phyloP scores from a whole-genome alignment of 495 filamentous ascomycete species.

The Penicillium argentinense region DNA sequence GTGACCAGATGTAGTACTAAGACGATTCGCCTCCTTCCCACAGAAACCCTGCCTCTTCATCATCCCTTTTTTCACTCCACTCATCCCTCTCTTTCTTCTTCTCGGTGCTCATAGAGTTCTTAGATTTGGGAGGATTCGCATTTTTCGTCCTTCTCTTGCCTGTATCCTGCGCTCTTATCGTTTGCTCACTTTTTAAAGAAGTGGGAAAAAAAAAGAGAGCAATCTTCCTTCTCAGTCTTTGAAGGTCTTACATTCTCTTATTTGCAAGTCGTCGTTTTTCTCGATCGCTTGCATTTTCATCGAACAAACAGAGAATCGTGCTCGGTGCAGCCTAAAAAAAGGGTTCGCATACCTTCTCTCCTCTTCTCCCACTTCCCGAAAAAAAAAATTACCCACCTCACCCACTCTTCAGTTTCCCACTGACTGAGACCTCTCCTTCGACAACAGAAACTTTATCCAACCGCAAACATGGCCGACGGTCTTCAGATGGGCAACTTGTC shows the following conservation, averaged over 20 bases:
- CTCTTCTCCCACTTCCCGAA: conserved; percentile 2
- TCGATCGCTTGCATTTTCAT: conserved; percentile 14
- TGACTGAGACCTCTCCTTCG: conserved; percentile 10
- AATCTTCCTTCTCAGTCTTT: conserved; percentile 15
- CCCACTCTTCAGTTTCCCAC: conserved; percentile 10
- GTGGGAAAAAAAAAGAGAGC: conserved; percentile 21
- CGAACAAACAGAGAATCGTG: conserved; percentile 4
- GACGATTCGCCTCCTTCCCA: conserved; percentile 35
- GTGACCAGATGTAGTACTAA: conserved; percentile 17
- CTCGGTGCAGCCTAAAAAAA: conserved; percentile 22
- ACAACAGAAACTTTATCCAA: conserved; percentile 15
- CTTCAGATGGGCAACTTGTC: conserved; percentile 86
- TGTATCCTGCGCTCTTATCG: conserved; percentile 18
- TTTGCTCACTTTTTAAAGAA: conserved; percentile 7
- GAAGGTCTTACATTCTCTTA: conserved; percentile 23
- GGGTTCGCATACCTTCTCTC: conserved; percentile 8
- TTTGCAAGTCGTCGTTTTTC: conserved; percentile 30
- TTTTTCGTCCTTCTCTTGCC: conserved; percentile 35
- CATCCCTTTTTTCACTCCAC: conserved; percentile 31
- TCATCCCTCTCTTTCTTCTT: conserved; percentile 26
- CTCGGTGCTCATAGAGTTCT: conserved; percentile 42
- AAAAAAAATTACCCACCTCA: conserved; percentile 8
- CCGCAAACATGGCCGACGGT: conserved; percentile 85
- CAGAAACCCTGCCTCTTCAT: conserved; percentile 23
- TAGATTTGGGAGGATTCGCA: conserved; percentile 39